Evolutionary conservation across 2,329 filamentous ascomycete genomes (phyloP).

Genomic region (Calonectria crousiana): DNA sequence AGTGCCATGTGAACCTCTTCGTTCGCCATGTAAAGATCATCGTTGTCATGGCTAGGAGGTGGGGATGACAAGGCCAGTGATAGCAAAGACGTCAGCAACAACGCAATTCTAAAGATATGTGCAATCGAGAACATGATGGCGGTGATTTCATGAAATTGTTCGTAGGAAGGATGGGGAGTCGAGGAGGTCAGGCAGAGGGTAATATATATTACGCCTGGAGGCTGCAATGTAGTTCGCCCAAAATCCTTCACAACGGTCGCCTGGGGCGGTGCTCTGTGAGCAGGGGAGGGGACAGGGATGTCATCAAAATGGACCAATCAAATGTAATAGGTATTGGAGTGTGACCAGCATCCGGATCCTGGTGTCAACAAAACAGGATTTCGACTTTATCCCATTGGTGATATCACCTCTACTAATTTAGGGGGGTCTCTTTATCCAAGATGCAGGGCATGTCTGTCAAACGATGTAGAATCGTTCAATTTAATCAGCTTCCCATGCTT

Average conservation of each 20-base stretch:
- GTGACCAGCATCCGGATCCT: neutral
- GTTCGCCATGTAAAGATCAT: neutral
- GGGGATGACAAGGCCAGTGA: neutral
- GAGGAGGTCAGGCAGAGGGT: neutral
- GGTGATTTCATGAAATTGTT: neutral
- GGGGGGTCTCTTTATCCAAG: neutral
- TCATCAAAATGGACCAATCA: neutral
- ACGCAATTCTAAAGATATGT: neutral
- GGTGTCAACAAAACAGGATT: neutral
- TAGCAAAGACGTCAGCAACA: neutral
- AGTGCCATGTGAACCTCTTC: neutral
- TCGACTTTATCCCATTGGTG: neutral
- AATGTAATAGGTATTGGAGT: neutral
- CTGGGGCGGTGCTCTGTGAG: neutral
- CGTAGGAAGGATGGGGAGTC: neutral
- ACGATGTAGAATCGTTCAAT: neutral
- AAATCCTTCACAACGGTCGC: neutral
- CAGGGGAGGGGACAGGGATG: neutral
- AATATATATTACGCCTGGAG: neutral
- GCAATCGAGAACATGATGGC: neutral
- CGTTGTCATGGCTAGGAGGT: neutral
- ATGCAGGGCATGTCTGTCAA: too few species aligned
- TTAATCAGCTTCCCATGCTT: too few species aligned
- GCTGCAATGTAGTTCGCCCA: neutral
- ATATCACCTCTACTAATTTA: neutral